Percentiles rank a stretch among this genome's conserved stretches.
These are phyloP conservation scores for Xylaria sp. DNA, from an alignment of 2,329 filamentous ascomycete species.

Conservation along the genomic window DNA sequence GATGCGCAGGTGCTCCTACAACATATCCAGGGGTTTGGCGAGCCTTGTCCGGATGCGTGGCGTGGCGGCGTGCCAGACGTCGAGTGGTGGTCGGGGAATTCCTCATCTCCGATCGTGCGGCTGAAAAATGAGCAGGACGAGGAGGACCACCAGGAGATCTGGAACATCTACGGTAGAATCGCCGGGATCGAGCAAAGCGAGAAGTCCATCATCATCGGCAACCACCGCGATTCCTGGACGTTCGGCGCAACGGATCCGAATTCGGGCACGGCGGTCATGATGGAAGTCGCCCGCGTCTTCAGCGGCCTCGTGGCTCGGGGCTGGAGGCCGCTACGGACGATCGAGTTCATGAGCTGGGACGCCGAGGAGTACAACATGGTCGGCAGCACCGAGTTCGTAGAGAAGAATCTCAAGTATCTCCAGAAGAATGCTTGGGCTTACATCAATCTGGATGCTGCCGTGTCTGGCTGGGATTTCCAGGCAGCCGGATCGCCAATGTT, in stretches of 20 bases:
- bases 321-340: conserved; percentile 91
- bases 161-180: conserved; percentile 88
- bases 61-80: conserved; percentile 75
- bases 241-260: conserved; percentile 86
- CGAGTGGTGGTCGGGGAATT: conserved; percentile 84
- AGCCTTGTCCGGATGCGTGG: conserved; percentile 71
- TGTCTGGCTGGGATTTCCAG: conserved; percentile 73
- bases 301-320: conserved; percentile 75
- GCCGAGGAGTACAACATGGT: conserved; percentile 90
- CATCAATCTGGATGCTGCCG: conserved; percentile 85
- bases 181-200: conserved; percentile 79
- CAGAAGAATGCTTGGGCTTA: conserved; percentile 81
- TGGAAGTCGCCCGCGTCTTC: conserved; percentile 85
- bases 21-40: conserved; percentile 73
- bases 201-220: conserved; percentile 87
- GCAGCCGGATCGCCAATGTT: conserved; percentile 84
- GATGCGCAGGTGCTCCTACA: conserved; percentile 82
- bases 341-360: conserved; percentile 97
- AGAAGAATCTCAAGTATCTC: conserved; percentile 75
- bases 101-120: conserved; percentile 74
- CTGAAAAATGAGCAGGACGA: conserved; percentile 89
- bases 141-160: conserved; percentile 78
- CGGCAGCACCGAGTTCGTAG: conserved; percentile 93
- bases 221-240: conserved; percentile 91
- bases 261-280: conserved; percentile 85